phyloP scores from a whole-genome alignment of 805 yeast species.

The Danielozyma ontarioensis region DNA sequence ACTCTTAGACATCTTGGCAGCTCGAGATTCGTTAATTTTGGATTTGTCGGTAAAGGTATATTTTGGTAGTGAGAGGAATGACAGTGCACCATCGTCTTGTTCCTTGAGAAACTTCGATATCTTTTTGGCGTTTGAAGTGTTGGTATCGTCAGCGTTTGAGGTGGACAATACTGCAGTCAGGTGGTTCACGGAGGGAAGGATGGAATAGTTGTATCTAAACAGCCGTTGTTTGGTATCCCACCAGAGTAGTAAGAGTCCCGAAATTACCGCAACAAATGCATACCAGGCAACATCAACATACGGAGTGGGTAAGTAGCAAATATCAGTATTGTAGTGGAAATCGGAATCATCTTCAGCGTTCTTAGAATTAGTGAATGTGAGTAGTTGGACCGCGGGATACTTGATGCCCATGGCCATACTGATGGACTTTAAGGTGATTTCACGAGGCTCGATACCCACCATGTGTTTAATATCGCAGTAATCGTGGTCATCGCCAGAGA shows the following conservation, averaged over 20 bases:
- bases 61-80: constrained; percentile 13
- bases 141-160: constrained; percentile 5
- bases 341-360: constrained; percentile 3
- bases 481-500: constrained; percentile 25
- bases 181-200: constrained; percentile 18
- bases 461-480: constrained; percentile 14
- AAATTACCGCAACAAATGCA: constrained; percentile 27
- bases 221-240: constrained; percentile 26
- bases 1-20: constrained; percentile 3
- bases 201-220: constrained; percentile 20
- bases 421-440: constrained; percentile 35
- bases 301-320: constrained; percentile 45
- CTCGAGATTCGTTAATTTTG: constrained; percentile 2
- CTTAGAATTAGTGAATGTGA: constrained; percentile 15
- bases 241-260: constrained; percentile 21
- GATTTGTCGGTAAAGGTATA: constrained; percentile 17
- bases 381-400: constrained; percentile 38
- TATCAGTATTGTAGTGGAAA: constrained; percentile 27
- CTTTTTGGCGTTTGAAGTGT: constrained; percentile 17
- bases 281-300: constrained; percentile 37
- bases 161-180: constrained; percentile 5
- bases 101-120: constrained; percentile 24
- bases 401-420: constrained; percentile 39
- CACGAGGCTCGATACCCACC: constrained; percentile 16
- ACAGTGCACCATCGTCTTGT: constrained; percentile 18